Evolutionary conservation across 83 land plant genomes (phyloP), one percentile per base, ranked within the genome.

Genomic region (Diphasiastrum complanatum): DNA sequence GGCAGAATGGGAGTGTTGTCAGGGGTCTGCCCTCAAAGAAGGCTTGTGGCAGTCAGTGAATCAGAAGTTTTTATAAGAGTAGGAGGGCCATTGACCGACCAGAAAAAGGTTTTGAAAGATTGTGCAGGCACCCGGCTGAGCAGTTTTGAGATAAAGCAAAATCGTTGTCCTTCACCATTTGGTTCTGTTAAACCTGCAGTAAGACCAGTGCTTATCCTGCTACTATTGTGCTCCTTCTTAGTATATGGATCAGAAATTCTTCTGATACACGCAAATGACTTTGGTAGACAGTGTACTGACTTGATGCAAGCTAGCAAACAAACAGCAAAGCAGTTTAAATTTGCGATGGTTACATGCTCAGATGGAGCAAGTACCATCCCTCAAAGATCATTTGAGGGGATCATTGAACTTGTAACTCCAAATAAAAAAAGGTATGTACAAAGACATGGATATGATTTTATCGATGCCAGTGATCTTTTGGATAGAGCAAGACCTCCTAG

Each of bases 321-420:
- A 12, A 20, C 30, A 14, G 14, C 38, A 10, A 20, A 35, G 14
- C 26, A 31, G 11, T 55, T 27, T 30, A 55, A 27, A 19, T 55
- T 55, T 30, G 59, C 59, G 18, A 55, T 55, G 59, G 59, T 55
- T 24, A 55, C 59, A 16, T 55, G 59, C 59, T 55, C 59, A 16
- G 59, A 55, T 55, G 59, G 59, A 6, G 26, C 59, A 11, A 26
- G 38, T 35, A 55, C 18, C 35, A 27, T 55, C 19, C 59, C 59
- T 1, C 59, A 55, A 11, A 25, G 59, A 30, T 55, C 59, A 14
- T 55, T 55, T 19, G 35, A 55, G 35, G 59, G 59, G 8, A 31
- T 55, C 34, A 55, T 55, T 31, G 59, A 55, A 30, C 35, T 55
- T 31, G 59, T 55, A 14, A 55, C 59, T 6, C 59, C 59, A 6